These are phyloP conservation scores for Aspergillus novofumigatus DNA, from an alignment of 2,329 filamentous ascomycete genomes.

Conservation along the genomic window DNA sequence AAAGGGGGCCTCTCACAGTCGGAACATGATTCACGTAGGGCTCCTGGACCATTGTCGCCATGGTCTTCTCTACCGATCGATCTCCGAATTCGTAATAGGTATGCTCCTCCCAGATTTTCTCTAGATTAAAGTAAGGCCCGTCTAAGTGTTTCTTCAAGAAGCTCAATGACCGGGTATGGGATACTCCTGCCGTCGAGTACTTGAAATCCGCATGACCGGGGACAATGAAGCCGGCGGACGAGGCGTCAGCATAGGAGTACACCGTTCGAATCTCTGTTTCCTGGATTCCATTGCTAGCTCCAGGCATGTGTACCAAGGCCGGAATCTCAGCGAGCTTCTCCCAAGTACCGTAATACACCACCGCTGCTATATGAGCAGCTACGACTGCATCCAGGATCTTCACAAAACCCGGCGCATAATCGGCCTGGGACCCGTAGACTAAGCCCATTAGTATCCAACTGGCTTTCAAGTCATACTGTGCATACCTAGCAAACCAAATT, in stretches of 20 bases:
- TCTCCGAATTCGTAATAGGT: constrained; percentile 67
- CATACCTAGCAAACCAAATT: constrained; percentile 22
- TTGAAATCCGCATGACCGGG: constrained; percentile 52
- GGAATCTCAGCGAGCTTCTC: constrained; percentile 1
- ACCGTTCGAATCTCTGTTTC: neutral
- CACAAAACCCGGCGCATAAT: constrained; percentile 18
- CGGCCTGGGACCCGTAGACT: constrained; percentile 24
- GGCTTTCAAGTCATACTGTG: neutral
- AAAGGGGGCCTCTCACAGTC: constrained; percentile 48
- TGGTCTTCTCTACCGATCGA: constrained; percentile 65
- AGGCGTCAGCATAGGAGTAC: constrained; percentile 46
- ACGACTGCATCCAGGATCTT: constrained; percentile 6
- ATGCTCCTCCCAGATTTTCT: constrained; percentile 76
- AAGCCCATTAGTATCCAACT: neutral
- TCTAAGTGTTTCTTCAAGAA: constrained; percentile 61
- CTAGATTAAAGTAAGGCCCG: constrained; percentile 69
- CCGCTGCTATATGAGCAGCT: neutral
- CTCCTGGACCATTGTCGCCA: constrained; percentile 76
- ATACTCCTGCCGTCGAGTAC: constrained; percentile 53
- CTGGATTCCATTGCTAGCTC: neutral
- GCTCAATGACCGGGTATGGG: constrained; percentile 62
- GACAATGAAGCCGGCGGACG: constrained; percentile 44
- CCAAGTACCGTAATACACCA: constrained; percentile 20
- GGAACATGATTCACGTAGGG: constrained; percentile 77
- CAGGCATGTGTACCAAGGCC: constrained; percentile 16